Evolutionary conservation across 73 alveolate genomes (phyloP), one percentile per base, ranked within the genome.

Genomic region (Tetrahymena elliotti): DNA sequence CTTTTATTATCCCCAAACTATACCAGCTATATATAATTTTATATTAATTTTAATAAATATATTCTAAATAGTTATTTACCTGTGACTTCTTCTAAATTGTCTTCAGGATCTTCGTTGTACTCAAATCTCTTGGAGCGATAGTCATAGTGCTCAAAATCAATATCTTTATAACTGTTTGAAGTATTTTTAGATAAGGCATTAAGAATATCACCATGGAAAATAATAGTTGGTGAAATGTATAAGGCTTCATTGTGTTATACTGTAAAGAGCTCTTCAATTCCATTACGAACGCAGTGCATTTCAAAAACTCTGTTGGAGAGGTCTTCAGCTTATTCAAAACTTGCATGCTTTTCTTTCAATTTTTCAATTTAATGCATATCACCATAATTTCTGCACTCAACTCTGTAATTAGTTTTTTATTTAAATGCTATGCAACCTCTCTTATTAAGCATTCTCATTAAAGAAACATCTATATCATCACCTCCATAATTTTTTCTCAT

Each of bases 401-500:
- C 47, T 94, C 93, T 52, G 41, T 84, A 53, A 3, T 37, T 84
- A 37, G 95, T 34, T 88, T 84, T 68, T 68, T 68, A 68, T 31
- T 68, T 68, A 68, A 68, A 92, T 40, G 93, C 96, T 83, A 88
- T 84, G 27, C 95, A 94, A 41, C 93, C 93, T 84, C 96, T 38
- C 34, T 94, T 94, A 27, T 68, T 94, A 9, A 94, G 27, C 83
- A 84, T 84, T 52, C 96, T 94, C 95, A 94, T 88, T 53, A 98
- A 93, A 54, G 97, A 95, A 93, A 96, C 94, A 88, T 98, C 98
- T 53, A 98, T 97, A 94, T 99, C 99, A 33, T 96, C 97, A 11
- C 99, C 99, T 7, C 99, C 99, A 93, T 96, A 98, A 96, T 98
- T 98, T 96, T 98, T 98, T 93, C 99, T 98, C 15, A 98, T 96